Conservation (phyloP, 768 basidiomycete species). For the Termitomyces bulborhizus region DNA sequence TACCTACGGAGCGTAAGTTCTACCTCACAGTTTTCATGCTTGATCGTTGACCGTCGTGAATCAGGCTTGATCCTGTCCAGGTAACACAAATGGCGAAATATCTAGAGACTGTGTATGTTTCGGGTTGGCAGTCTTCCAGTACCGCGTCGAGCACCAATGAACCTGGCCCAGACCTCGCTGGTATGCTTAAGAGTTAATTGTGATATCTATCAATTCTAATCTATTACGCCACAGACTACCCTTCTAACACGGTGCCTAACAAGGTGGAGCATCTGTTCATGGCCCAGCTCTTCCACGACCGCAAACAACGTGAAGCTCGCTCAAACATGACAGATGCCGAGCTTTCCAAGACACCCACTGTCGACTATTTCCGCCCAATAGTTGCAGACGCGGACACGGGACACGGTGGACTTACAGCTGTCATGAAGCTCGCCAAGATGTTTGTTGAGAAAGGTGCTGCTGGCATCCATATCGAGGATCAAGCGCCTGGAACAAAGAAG, state of each 20-base stretch:
- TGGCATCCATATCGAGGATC: slow-evolving; percentile 97
- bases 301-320: slow-evolving; percentile 86
- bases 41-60: not conserved
- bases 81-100: slow-evolving; percentile 99
- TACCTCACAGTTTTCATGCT: not conserved
- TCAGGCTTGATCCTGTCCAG: slow-evolving; percentile 93
- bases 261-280: slow-evolving; percentile 98
- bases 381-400: slow-evolving; percentile 98
- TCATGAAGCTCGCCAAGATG: slow-evolving; percentile 98
- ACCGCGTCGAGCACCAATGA: slow-evolving; percentile 93
- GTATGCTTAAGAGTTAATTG: slow-evolving; percentile 29
- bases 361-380: slow-evolving; percentile 93
- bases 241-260: slow-evolving; percentile 97
- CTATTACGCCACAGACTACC: slow-evolving; percentile 61
- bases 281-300: slow-evolving; percentile 98
- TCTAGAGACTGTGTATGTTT: slow-evolving; percentile 98
- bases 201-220: not conserved
- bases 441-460: slow-evolving; percentile 99
- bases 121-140: slow-evolving; percentile 92
- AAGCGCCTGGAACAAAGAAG: slow-evolving; percentile 97
- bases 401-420: slow-evolving; percentile 95
- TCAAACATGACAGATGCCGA: slow-evolving; percentile 64
- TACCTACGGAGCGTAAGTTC: slow-evolving; percentile 96
- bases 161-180: slow-evolving; percentile 97
- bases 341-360: slow-evolving; percentile 57